Evolutionary conservation across 768 basidiomycete species (phyloP).

Genomic region (Chiua virens): DNA sequence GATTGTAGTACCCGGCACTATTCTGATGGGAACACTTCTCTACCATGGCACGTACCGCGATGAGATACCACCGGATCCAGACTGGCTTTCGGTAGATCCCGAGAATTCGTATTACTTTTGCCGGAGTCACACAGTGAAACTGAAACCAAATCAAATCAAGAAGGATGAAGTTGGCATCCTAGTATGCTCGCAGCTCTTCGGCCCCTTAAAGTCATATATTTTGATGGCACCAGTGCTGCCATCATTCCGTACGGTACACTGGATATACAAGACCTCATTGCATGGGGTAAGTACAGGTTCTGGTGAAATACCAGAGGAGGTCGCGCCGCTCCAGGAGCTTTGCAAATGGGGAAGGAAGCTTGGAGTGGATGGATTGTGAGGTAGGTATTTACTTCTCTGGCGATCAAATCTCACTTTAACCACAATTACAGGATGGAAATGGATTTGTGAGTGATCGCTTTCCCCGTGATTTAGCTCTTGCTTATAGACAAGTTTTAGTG

Average conservation of each 20-base stretch:
- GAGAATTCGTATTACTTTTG: constrained; percentile 44
- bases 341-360: constrained; percentile 45
- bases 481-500: constrained; percentile 19
- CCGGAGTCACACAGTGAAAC: neutral
- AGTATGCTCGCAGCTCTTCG: constrained; percentile 16
- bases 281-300: constrained; percentile 36
- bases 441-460: constrained; percentile 29
- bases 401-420: neutral
- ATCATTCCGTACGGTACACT: constrained; percentile 42
- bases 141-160: neutral
- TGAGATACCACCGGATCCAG: constrained; percentile 27
- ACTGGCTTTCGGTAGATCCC: constrained; percentile 37
- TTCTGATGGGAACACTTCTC: constrained; percentile 36
- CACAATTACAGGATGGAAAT: constrained; percentile 25
- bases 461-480: neutral
- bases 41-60: constrained; percentile 31
- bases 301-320: constrained; percentile 29
- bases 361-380: constrained; percentile 47
- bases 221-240: constrained; percentile 51
- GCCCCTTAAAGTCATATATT: constrained; percentile 48
- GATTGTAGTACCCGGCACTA: constrained; percentile 33
- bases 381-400: constrained; percentile 10
- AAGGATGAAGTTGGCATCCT: constrained; percentile 20
- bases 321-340: constrained; percentile 35
- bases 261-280: constrained; percentile 48